A percentile compares a stretch with the other conserved stretches of the same genome.
These are phyloP conservation scores for Tympanopsis confertula DNA, from an alignment of 2,329 filamentous ascomycete genomes.

Conservation along the genomic window DNA sequence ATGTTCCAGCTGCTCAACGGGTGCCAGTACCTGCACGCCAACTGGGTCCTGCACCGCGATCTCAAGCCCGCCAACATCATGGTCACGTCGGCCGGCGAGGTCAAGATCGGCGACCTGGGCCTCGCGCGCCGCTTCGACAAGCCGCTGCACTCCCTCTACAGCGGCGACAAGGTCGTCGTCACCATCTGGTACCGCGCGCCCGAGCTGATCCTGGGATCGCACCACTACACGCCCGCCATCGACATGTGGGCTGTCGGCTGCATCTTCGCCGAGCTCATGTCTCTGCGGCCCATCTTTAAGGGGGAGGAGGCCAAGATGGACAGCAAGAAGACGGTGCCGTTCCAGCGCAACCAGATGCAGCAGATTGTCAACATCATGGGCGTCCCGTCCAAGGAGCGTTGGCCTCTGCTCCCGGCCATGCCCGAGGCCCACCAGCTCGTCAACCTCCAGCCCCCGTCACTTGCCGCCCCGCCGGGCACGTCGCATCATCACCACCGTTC, in stretches of 20 bases:
- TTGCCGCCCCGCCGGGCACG: constrained; percentile 23
- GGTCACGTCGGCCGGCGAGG: constrained; percentile 79
- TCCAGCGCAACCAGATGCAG: constrained; percentile 97
- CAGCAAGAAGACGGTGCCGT: constrained; percentile 91
- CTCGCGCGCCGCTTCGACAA: constrained; percentile 89
- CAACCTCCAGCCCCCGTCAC: constrained; percentile 27
- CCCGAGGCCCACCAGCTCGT: constrained; percentile 70
- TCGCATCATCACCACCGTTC: constrained; percentile 17
- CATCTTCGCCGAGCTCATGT: constrained; percentile 90
- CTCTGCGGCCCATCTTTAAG: constrained; percentile 89
- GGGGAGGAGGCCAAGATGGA: constrained; percentile 99
- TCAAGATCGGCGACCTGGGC: constrained; percentile 90
- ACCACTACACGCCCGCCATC: constrained; percentile 95
- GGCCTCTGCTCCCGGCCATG: constrained; percentile 76
- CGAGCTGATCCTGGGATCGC: constrained; percentile 77
- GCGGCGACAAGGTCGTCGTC: constrained; percentile 93
- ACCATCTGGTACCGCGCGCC: constrained; percentile 98
- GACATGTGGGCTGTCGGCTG: constrained; percentile 97
- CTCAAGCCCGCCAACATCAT: constrained; percentile 98
- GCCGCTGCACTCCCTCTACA: constrained; percentile 80
- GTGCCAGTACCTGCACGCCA: constrained; percentile 84
- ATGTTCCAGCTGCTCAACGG: constrained; percentile 93
- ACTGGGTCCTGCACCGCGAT: constrained; percentile 95
- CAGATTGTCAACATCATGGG: constrained; percentile 97
- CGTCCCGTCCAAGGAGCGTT: constrained; percentile 74